phyloP scores from a whole-genome alignment of 169 alveolate species.

The Plasmodium gonderi region DNA sequence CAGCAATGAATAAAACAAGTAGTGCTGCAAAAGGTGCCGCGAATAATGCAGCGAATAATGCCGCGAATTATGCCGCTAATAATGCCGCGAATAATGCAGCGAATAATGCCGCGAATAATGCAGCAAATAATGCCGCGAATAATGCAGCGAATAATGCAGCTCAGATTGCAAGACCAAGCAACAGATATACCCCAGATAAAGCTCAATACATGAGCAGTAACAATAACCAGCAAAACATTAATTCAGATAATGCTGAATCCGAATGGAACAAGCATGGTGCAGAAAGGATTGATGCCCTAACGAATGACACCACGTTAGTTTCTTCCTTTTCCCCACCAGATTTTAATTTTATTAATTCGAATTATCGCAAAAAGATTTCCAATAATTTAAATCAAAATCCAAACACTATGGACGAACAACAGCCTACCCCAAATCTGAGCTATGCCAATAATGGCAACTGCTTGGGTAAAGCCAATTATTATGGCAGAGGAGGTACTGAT shows the following conservation, averaged over 20 bases:
- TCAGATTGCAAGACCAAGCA: neutral
- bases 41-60: too few relatives aligned
- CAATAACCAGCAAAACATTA: constrained; percentile 36
- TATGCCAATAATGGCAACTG: neutral
- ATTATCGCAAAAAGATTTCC: constrained; percentile 46
- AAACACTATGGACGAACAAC: constrained; percentile 3
- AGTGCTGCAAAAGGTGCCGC: too few relatives aligned
- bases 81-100: too few relatives aligned
- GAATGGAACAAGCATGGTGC: constrained; percentile 42
- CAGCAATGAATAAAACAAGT: neutral
- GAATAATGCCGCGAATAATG: constrained; percentile 11
- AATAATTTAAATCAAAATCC: neutral
- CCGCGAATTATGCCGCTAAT: too few relatives aligned
- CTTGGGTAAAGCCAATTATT: neutral
- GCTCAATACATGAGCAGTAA: neutral
- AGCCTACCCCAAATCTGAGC: neutral
- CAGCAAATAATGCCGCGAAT: too few relatives aligned
- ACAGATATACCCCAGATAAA: constrained; percentile 49
- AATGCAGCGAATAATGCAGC: too few relatives aligned
- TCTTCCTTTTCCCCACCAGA: constrained; percentile 70
- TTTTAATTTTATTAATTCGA: constrained; percentile 54
- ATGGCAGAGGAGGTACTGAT: neutral
- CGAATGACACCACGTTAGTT: constrained; percentile 71
- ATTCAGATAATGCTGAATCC: constrained; percentile 18
- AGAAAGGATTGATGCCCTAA: constrained; percentile 12